Conservation (phyloP, 2,329 filamentous ascomycete species). For the Sporothrix euskadiensis region DNA sequence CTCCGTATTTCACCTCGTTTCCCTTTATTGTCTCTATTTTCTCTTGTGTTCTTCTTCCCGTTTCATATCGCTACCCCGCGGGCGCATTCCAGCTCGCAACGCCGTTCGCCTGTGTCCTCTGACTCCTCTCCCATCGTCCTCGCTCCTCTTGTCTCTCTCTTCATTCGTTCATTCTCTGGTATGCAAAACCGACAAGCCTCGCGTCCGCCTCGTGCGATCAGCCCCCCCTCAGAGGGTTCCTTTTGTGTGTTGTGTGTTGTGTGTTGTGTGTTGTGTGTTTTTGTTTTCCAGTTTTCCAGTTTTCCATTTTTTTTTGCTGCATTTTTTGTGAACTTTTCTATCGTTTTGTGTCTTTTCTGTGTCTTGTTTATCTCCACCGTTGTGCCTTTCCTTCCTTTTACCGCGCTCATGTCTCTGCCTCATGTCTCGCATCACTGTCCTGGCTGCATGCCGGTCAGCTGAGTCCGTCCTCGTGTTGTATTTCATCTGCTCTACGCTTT, state of each 20-base stretch:
- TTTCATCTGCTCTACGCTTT: neutral
- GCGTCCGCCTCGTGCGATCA: conserved; percentile 14
- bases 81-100: conserved; percentile 18
- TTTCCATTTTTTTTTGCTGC: neutral
- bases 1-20: neutral
- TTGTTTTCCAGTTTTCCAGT: neutral
- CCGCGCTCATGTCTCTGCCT: neutral
- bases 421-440: neutral
- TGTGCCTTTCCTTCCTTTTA: neutral
- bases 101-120: neutral
- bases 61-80: conserved; percentile 21
- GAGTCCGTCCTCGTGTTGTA: neutral
- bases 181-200: conserved; percentile 14
- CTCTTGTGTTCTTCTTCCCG: neutral
- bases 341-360: neutral
- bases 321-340: neutral
- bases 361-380: conserved; percentile 1
- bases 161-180: conserved; percentile 15
- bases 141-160: neutral
- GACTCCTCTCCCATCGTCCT: neutral
- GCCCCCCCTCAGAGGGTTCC: neutral
- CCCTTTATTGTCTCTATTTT: neutral
- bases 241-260: neutral
- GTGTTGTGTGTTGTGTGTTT: conserved; percentile 6
- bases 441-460: neutral